These are phyloP conservation scores for Nigrospora sphaerica DNA, from an alignment of 2,329 filamentous ascomycete genomes.

Conservation along the genomic window DNA sequence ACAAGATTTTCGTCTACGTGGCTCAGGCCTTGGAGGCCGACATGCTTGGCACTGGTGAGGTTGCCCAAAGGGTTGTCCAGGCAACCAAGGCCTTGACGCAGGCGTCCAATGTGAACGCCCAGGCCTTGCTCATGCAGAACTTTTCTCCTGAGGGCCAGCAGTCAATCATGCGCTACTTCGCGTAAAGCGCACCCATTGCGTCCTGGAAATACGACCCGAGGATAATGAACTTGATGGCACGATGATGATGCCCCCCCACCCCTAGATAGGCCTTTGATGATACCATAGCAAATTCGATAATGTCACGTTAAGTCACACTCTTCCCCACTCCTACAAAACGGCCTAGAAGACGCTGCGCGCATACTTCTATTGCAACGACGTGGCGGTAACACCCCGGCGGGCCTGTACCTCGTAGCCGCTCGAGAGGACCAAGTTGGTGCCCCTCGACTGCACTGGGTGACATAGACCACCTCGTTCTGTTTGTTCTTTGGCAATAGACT, in stretches of 20 bases:
- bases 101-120: conserved; percentile 66
- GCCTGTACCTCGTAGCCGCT: too few species aligned
- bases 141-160: conserved; percentile 76
- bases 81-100: conserved; percentile 74
- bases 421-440: too few species aligned
- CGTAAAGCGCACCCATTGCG: conserved; percentile 31
- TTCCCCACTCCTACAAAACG: too few species aligned
- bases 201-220: not conserved
- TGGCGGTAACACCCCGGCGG: too few species aligned
- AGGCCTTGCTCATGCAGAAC: conserved; percentile 65
- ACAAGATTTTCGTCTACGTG: conserved; percentile 77
- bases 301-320: not conserved
- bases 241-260: not conserved
- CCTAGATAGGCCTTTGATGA: conserved; percentile 1
- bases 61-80: conserved; percentile 66
- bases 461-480: too few species aligned
- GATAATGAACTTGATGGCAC: conserved; percentile 1
- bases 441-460: too few species aligned
- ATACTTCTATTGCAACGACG: too few species aligned
- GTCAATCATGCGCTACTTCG: conserved; percentile 72
- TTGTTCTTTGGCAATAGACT: too few species aligned
- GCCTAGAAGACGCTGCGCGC: too few species aligned
- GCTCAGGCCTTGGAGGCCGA: conserved; percentile 86
- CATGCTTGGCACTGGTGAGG: conserved; percentile 72
- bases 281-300: conserved; percentile 3